phyloP scores from a whole-genome alignment of 2,329 filamentous ascomycete genomes.

The Grosmannia clavigera region DNA sequence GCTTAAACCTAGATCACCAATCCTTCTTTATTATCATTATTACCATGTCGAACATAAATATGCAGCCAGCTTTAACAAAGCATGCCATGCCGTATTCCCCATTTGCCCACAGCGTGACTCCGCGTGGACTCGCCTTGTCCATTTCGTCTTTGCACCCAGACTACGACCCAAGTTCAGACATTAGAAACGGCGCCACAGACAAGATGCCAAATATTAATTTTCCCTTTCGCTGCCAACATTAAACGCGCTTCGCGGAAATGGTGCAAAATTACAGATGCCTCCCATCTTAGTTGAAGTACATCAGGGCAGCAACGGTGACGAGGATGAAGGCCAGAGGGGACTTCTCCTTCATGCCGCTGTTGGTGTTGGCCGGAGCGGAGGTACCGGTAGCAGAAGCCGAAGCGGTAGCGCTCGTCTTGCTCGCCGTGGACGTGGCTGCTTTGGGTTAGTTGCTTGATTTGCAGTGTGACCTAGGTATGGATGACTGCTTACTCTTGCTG shows the following conservation, averaged over 20 bases:
- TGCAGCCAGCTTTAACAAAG: too few species aligned
- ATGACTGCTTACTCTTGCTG: constrained; percentile 3
- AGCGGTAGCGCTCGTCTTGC: constrained; percentile 10
- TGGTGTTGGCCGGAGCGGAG: constrained; percentile 18
- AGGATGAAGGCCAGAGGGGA: constrained; percentile 29
- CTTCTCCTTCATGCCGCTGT: constrained; percentile 24
- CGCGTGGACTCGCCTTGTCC: background rate
- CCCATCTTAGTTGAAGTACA: constrained; percentile 27
- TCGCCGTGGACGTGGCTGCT: constrained; percentile 10
- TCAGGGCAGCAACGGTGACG: constrained; percentile 25
- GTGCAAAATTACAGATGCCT: background rate
- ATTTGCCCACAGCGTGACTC: background rate
- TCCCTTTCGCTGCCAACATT: background rate
- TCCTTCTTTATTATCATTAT: too few species aligned
- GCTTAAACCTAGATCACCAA: too few species aligned
- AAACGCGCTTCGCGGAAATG: background rate
- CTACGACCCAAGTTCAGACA: background rate
- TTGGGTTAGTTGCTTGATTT: constrained; percentile 2
- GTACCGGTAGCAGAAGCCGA: constrained; percentile 6
- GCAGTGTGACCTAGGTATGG: background rate
- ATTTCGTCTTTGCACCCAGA: too few species aligned
- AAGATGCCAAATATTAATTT: background rate
- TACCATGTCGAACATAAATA: too few species aligned
- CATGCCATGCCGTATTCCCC: background rate
- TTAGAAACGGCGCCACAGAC: background rate